These are phyloP conservation scores for Metarhizium rileyi DNA, from an alignment of 2,329 filamentous ascomycete species.

Conservation along the genomic window DNA sequence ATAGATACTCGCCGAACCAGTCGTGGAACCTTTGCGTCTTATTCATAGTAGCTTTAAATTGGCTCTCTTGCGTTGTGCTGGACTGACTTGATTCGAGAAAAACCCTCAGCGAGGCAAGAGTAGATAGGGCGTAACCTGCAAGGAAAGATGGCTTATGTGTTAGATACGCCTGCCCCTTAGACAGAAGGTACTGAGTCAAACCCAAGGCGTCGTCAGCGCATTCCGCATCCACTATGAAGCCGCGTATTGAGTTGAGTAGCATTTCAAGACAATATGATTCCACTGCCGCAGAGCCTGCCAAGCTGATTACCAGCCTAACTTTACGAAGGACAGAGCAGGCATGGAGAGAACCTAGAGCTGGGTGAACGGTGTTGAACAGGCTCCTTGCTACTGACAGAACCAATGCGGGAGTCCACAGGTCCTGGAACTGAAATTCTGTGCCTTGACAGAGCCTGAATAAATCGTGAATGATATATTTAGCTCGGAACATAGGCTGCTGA, in stretches of 20 bases:
- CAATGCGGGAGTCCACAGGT: constrained; percentile 68
- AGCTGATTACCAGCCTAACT: constrained; percentile 67
- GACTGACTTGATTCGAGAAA: constrained; percentile 68
- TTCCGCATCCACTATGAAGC: constrained; percentile 71
- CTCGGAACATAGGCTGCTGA: constrained; percentile 80
- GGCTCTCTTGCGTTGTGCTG: constrained; percentile 75
- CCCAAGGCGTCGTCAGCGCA: constrained; percentile 88
- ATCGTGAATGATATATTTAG: constrained; percentile 65
- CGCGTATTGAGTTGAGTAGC: constrained; percentile 70
- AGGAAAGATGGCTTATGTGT: constrained; percentile 61
- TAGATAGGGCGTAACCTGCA: constrained; percentile 69
- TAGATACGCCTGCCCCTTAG: constrained; percentile 57
- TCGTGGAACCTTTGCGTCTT: constrained; percentile 66
- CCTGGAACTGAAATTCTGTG: constrained; percentile 51
- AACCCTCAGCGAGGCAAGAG: constrained; percentile 65
- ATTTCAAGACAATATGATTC: constrained; percentile 81
- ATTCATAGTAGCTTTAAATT: constrained; percentile 66
- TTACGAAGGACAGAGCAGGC: constrained; percentile 81
- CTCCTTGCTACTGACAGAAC: constrained; percentile 66
- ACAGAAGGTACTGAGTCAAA: constrained; percentile 73
- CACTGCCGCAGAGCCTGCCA: constrained; percentile 65
- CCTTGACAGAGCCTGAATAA: constrained; percentile 69
- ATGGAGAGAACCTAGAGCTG: constrained; percentile 76
- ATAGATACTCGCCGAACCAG: constrained; percentile 68
- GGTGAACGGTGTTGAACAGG: constrained; percentile 71